Evolutionary conservation across 1,139 yeast genomes (phyloP), one percentile per base, ranked within the genome.

Genomic region (Lodderomyces theae): DNA sequence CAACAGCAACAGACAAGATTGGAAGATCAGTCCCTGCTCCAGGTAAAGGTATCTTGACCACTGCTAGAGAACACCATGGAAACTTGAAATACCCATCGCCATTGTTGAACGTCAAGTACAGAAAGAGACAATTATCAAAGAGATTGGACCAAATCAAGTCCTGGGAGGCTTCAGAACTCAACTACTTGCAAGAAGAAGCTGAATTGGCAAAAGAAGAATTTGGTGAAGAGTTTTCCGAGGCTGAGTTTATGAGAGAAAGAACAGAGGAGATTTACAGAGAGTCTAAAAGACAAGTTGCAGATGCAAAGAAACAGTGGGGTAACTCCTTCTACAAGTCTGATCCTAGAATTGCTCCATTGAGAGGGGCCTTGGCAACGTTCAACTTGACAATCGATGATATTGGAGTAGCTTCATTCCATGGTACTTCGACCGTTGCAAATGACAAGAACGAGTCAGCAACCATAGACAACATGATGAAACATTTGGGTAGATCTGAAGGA

Each of bases 21-120:
- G 97, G 97, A 61, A 86, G 97, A 72, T 90, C 97, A 41, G 94
- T 92, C 54, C 99, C 99, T 53, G 98, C 98, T 62, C 99, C 99
- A 69, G 99, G 99, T 66, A 89, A 90, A 74, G 99, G 99, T 83
- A 85, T 92, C 55, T 79, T 92, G 74, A 92, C 98, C 50, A 87
- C 96, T 57, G 98, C 98, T 44, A 86, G 95, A 63, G 99, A 92
- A 72, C 81, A 84, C 60, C 90, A 83, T 56, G 89, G 90, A 54
- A 79, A 78, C 57, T 76, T 85, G 74, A 86, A 86, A 70, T 85
- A 78, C 75, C 82, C 87, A 57, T 73, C 90, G 51, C 83, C 92
- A 50, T 71, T 86, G 69, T 73, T 92, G 72, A 87, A 89, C 69
- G 82, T 92, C 68, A 84, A 85, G 66, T 92, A 92, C 82, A 87